Percentiles rank a stretch among this genome's conserved stretches.
phyloP scores from a whole-genome alignment of 495 filamentous ascomycete species.

The Opeltia flavorubescens region DNA sequence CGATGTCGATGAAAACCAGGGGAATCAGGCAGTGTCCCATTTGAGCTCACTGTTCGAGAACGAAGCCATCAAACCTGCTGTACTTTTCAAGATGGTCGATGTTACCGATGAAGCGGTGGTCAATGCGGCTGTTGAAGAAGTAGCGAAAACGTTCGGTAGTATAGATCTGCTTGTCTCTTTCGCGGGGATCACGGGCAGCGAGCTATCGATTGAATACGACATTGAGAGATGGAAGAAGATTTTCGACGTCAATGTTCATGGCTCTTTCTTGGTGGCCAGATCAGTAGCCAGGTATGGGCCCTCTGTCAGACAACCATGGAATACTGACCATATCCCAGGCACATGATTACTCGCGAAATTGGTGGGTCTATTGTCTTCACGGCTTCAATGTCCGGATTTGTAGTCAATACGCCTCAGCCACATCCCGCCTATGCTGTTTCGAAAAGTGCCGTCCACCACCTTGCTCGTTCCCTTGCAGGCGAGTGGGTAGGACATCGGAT shows the following conservation, averaged over 20 bases:
- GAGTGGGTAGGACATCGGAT: conserved; percentile 66
- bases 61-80: conserved; percentile 12
- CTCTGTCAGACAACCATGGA: neutral
- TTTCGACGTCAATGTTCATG: conserved; percentile 54
- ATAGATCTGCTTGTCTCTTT: conserved; percentile 49
- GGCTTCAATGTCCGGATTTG: conserved; percentile 62
- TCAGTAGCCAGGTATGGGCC: conserved; percentile 35
- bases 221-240: conserved; percentile 40
- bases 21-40: neutral
- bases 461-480: conserved; percentile 63
- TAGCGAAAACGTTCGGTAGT: conserved; percentile 29
- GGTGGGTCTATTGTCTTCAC: conserved; percentile 52
- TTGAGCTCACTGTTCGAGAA: conserved; percentile 3
- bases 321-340: conserved; percentile 7
- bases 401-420: conserved; percentile 70
- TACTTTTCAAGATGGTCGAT: conserved; percentile 35
- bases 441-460: conserved; percentile 64
- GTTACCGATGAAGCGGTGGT: conserved; percentile 41
- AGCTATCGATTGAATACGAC: conserved; percentile 39
- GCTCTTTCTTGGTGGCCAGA: conserved; percentile 52
- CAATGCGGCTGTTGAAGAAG: conserved; percentile 24
- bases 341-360: conserved; percentile 18
- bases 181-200: conserved; percentile 49
- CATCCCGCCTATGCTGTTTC: conserved; percentile 70
- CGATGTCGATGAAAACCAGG: conserved; percentile 33